phyloP scores from a whole-genome alignment of 2,329 filamentous ascomycete genomes.

The Alternaria sp. region DNA sequence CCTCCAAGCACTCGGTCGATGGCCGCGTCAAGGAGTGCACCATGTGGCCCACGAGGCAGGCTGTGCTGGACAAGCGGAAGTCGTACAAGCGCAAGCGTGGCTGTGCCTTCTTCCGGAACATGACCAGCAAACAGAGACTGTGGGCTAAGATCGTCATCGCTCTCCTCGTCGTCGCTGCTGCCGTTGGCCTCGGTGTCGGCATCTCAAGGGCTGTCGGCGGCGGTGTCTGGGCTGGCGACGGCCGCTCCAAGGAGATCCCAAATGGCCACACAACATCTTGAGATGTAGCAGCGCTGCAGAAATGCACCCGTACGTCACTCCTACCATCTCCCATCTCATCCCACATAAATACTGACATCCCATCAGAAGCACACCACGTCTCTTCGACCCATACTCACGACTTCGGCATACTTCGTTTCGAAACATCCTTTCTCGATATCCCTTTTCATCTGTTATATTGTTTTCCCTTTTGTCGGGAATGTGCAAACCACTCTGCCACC shows the following conservation, averaged over 20 bases:
- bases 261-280: conserved; percentile 20
- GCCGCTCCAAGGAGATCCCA: conserved; percentile 46
- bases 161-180: conserved; percentile 53
- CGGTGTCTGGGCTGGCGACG: conserved; percentile 52
- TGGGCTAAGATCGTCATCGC: conserved; percentile 54
- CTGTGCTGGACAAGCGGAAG: conserved; percentile 53
- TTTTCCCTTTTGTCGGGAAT: conserved; percentile 12
- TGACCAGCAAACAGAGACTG: conserved; percentile 54
- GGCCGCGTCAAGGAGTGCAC: conserved; percentile 55
- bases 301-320: not conserved
- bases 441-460: conserved; percentile 22
- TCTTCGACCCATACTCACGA: conserved; percentile 10
- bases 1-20: conserved; percentile 50
- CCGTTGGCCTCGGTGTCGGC: conserved; percentile 57
- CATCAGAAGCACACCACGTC: conserved; percentile 2
- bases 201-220: conserved; percentile 58
- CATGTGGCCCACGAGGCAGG: conserved; percentile 59
- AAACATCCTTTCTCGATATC: conserved; percentile 26
- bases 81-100: conserved; percentile 47
- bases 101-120: conserved; percentile 50
- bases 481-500: conserved; percentile 16
- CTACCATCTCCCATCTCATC: not conserved
- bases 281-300: not conserved
- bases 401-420: conserved; percentile 19
- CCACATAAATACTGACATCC: not conserved